Conservation (phyloP, 805 yeast species). For the Zygotorulaspora florentina region DNA sequence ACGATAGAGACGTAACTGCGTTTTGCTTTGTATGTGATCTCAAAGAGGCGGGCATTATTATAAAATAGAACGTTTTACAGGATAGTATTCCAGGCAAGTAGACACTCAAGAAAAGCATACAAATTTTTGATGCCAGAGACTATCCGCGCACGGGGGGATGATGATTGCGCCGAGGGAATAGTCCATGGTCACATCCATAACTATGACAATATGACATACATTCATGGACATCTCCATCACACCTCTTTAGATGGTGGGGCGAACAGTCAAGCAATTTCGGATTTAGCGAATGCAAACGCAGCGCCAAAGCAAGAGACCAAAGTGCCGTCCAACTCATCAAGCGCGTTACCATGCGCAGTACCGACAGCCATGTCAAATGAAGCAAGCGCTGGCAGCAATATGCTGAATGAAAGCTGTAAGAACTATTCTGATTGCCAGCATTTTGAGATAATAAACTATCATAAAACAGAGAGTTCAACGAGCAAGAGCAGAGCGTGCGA, state of each 20-base stretch:
- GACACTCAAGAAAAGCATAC: background rate
- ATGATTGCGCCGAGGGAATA: conserved; percentile 41
- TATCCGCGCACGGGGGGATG: background rate
- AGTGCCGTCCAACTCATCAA: conserved; percentile 1
- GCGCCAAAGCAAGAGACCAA: conserved; percentile 1
- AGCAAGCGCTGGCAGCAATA: background rate
- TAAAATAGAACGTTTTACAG: no score
- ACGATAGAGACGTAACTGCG: no score
- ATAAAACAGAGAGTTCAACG: conserved; percentile 16
- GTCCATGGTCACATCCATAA: conserved; percentile 67
- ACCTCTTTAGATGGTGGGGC: background rate
- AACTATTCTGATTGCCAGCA: conserved; percentile 38
- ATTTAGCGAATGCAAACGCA: background rate
- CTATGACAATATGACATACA: conserved; percentile 56
- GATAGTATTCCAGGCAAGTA: background rate
- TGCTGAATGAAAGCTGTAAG: conserved; percentile 7
- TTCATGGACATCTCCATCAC: conserved; percentile 64
- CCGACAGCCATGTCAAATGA: background rate
- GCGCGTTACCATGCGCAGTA: background rate
- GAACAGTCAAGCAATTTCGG: background rate
- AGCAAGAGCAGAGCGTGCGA: background rate
- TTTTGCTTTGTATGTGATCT: no score
- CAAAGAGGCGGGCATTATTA: no score
- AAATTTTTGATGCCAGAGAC: conserved; percentile 1
- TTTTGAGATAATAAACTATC: conserved; percentile 41